A percentile compares a stretch with the other conserved stretches of the same genome.
Conservation (phyloP, 2,329 filamentous ascomycete species). For the Escovopsis sp. region DNA sequence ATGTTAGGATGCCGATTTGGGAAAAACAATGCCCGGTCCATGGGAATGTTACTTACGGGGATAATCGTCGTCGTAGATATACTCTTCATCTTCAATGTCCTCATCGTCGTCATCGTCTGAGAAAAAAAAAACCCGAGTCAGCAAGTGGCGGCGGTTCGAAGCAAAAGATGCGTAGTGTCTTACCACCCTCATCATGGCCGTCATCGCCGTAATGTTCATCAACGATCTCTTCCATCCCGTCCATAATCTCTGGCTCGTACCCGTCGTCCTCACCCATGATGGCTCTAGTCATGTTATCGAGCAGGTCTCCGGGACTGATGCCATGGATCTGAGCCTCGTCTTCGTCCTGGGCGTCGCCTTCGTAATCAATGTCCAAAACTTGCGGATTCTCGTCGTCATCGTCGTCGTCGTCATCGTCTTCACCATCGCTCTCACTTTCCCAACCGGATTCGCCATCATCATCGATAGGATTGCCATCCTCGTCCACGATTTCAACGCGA, state of each 20-base stretch:
- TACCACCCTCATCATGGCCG: slow-evolving; percentile 44
- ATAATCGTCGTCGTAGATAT: slow-evolving; percentile 44
- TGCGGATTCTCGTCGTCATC: slow-evolving; percentile 38
- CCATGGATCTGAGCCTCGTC: slow-evolving; percentile 33
- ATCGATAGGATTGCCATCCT: slow-evolving; percentile 42
- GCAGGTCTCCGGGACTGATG: slow-evolving; percentile 28
- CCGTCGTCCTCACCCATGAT: slow-evolving; percentile 36
- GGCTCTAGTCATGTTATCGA: slow-evolving; percentile 40
- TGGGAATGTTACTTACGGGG: slow-evolving; percentile 28
- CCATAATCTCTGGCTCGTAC: slow-evolving; percentile 37
- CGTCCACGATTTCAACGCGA: slow-evolving; percentile 43
- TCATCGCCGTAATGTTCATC: slow-evolving; percentile 40
- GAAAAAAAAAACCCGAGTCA: slow-evolving; percentile 1
- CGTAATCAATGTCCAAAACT: slow-evolving; percentile 38
- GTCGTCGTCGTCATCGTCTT: slow-evolving; percentile 35
- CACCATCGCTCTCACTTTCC: slow-evolving; percentile 45
- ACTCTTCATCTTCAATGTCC: slow-evolving; percentile 53
- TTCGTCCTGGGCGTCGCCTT: slow-evolving; percentile 38
- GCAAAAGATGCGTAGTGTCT: too few species aligned
- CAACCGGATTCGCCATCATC: slow-evolving; percentile 46
- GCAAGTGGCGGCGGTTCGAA: neutral
- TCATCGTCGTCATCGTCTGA: slow-evolving; percentile 45
- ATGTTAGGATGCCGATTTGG: neutral
- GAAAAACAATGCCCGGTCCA: neutral
- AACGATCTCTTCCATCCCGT: slow-evolving; percentile 33